Conservation (phyloP, 2,329 filamentous ascomycete genomes). For the Berkeleyomyces rouxiae region DNA sequence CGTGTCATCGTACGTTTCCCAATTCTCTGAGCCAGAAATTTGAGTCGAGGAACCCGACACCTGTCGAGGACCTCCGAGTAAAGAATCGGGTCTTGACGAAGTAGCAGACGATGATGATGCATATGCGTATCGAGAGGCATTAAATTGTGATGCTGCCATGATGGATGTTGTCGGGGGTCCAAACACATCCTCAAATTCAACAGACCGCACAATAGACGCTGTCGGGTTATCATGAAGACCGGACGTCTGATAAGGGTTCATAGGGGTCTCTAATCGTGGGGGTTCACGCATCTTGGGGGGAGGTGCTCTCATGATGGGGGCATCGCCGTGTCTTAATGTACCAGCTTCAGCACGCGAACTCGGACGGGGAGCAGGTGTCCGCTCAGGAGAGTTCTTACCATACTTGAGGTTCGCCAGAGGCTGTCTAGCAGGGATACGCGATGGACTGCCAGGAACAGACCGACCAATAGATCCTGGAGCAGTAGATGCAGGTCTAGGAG, state of each 20-base stretch:
- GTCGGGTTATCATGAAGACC: conserved; percentile 21
- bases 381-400: conserved; percentile 68
- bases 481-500: conserved; percentile 18
- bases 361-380: conserved; percentile 28
- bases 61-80: conserved; percentile 34
- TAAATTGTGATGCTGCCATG: conserved; percentile 18
- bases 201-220: conserved; percentile 37
- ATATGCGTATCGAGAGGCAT: conserved; percentile 24
- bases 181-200: conserved; percentile 65
- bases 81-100: conserved; percentile 9
- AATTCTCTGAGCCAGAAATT: conserved; percentile 80
- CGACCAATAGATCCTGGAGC: conserved; percentile 5
- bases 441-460: conserved; percentile 33
- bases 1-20: conserved; percentile 87
- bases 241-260: conserved; percentile 28
- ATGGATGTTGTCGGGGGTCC: conserved; percentile 1
- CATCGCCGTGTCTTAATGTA: conserved; percentile 35
- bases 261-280: conserved; percentile 34
- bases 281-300: conserved; percentile 84
- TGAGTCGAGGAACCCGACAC: conserved; percentile 45
- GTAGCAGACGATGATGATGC: conserved; percentile 22
- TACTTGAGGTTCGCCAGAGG: conserved; percentile 54
- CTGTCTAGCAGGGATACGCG: conserved; percentile 52
- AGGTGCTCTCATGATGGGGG: conserved; percentile 44
- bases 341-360: conserved; percentile 23